Percentiles rank a stretch among this genome's conserved stretches.
Conservation (phyloP, 371 early-diverging fungal species). For the Nosema bombycis region DNA sequence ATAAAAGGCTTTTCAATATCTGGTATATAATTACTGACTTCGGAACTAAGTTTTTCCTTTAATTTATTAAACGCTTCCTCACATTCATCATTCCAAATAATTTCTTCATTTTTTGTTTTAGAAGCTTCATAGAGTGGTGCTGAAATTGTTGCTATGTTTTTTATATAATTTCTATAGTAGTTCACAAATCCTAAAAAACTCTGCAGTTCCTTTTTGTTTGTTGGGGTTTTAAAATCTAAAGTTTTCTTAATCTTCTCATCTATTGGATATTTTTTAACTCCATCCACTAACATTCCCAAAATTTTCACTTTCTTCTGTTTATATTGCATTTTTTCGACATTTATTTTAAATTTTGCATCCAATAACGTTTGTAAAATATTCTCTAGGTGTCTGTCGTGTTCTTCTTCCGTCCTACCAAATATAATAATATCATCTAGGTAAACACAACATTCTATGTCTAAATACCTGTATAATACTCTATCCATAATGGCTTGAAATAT, state of each 20-base stretch:
- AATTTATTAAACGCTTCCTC: constrained; percentile 2
- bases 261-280: constrained; percentile 38
- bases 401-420: background rate
- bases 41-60: background rate
- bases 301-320: constrained; percentile 32
- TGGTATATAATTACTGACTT: constrained; percentile 29
- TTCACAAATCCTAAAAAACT: constrained; percentile 31
- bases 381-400: constrained; percentile 2
- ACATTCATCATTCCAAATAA: constrained; percentile 6
- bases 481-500: no score
- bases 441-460: no score
- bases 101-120: constrained; percentile 4
- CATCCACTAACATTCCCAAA: constrained; percentile 31
- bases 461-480: no score
- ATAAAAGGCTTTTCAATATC: constrained; percentile 27
- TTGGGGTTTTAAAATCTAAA: constrained; percentile 38
- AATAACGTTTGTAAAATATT: background rate
- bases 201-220: constrained; percentile 1
- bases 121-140: background rate
- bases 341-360: background rate
- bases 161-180: constrained; percentile 33
- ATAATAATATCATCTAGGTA: constrained; percentile 7
- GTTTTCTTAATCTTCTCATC: constrained; percentile 36
- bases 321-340: constrained; percentile 24
- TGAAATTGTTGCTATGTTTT: background rate